A percentile compares a stretch with the other conserved stretches of the same genome.
Evolutionary conservation across 2,329 filamentous ascomycete genomes (phyloP).

Genomic region (Aspergillus sp.): DNA sequence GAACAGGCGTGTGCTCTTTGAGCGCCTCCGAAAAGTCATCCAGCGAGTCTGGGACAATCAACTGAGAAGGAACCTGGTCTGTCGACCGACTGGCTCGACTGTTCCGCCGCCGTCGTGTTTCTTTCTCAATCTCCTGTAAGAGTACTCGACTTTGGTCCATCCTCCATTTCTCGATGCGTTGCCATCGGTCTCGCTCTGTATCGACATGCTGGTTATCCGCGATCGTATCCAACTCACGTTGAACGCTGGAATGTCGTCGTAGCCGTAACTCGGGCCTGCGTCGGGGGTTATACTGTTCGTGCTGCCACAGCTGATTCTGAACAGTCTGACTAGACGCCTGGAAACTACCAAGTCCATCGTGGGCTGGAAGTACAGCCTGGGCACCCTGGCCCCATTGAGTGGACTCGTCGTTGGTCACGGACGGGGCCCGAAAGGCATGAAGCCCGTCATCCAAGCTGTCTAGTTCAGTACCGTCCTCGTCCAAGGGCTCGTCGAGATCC

Average conservation of each 20-base stretch:
- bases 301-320: constrained; percentile 83
- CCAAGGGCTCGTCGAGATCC: constrained; percentile 56
- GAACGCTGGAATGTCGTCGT: constrained; percentile 53
- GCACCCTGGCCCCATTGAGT: constrained; percentile 48
- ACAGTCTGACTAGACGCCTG: constrained; percentile 57
- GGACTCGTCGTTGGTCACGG: constrained; percentile 38
- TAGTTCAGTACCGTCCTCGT: constrained; percentile 65
- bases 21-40: constrained; percentile 30
- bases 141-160: constrained; percentile 83
- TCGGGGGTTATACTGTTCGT: constrained; percentile 77
- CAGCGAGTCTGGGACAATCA: constrained; percentile 27
- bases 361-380: constrained; percentile 73
- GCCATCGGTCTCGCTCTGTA: constrained; percentile 68
- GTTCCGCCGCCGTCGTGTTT: constrained; percentile 63
- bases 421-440: constrained; percentile 73
- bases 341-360: constrained; percentile 90
- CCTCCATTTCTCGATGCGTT: constrained; percentile 86
- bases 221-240: constrained; percentile 52
- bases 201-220: constrained; percentile 51
- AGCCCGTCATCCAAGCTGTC: constrained; percentile 92
- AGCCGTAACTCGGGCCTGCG: constrained; percentile 48
- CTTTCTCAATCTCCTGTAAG: constrained; percentile 81
- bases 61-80: constrained; percentile 11
- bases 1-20: constrained; percentile 35
- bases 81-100: constrained; percentile 21